phyloP scores from a whole-genome alignment of 257 asterid species.

The Avicennia marina region DNA sequence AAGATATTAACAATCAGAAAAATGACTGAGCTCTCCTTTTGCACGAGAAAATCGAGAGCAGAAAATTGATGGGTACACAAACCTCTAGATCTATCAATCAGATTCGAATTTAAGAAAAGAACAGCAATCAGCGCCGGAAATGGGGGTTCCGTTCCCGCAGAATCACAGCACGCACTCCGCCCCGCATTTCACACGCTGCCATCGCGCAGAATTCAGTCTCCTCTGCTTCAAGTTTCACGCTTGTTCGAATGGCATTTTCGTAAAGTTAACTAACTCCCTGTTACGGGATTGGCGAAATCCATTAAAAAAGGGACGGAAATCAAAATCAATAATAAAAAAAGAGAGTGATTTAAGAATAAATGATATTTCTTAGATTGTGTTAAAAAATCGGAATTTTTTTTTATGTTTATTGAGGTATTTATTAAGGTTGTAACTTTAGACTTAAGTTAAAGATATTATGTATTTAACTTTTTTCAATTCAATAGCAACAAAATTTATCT shows the following conservation, averaged over 20 bases:
- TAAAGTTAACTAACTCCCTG: background rate
- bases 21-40: slow-evolving; percentile 16
- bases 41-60: slow-evolving; percentile 20
- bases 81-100: slow-evolving; percentile 24
- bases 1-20: background rate
- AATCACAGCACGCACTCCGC: slow-evolving; percentile 18
- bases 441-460: too few species aligned
- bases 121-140: slow-evolving; percentile 16
- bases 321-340: too few species aligned
- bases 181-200: slow-evolving; percentile 33
- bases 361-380: too few species aligned
- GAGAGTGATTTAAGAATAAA: too few species aligned
- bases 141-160: slow-evolving; percentile 24
- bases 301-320: too few species aligned
- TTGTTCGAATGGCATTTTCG: slow-evolving; percentile 16
- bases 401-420: too few species aligned
- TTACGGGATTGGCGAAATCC: too few species aligned
- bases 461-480: too few species aligned
- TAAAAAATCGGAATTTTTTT: too few species aligned
- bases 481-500: too few species aligned
- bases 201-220: slow-evolving; percentile 11
- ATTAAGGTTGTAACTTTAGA: too few species aligned
- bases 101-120: slow-evolving; percentile 13
- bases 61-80: background rate
- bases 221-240: slow-evolving; percentile 5